Evolutionary conservation across 2,329 filamentous ascomycete species (phyloP), one percentile per base, ranked within the genome.

Genomic region (Camillea tinctor): DNA sequence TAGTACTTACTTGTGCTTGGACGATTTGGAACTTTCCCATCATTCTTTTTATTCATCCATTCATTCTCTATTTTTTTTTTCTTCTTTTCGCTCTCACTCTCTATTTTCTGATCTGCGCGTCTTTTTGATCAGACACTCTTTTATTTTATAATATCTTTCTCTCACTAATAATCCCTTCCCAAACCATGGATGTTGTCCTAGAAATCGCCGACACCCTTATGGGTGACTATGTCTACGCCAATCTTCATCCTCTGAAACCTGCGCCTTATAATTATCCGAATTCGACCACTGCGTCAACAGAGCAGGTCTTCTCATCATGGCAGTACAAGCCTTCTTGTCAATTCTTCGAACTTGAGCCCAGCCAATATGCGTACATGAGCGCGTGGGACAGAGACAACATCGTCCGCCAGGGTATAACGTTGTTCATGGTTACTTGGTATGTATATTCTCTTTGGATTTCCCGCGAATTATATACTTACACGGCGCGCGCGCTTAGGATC

Each of bases 181-280:
- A 81, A 74, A 97, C 26, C 8, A 97, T 98, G 94, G 94, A 98
- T 82, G 87, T 97, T 78, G 87, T 95, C 52, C 89, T 97, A 66
- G 93, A 97, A 77, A 70, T 93, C 61, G 84, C 86, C 77, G 94
- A 98, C 78, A 91, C 88, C 69, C 92, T 89, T 71, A 71, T 93
- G 64, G 89, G 90, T 76, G 94, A 98, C 78, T 85, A 88, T 67
- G 69, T 90, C 60, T 97, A 96, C 74, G 88, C 93, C 54, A 81
- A 79, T 40, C 68, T 90, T 5, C 79, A 91, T n/a, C 93, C 93
- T 7, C 79, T 80, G 52, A 80, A 77, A 26, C 77, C 80, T 13
- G 79, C 80, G 24, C 81, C 80, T 19, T 84, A 83, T 71, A 81
- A 84, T 72, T 78, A 79, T 64, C 73, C 84, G 54, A 76, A 81